Percentiles rank a stretch among this genome's conserved stretches.
Conservation (phyloP, 805 yeast species). For the Candida sakaeoensis region DNA sequence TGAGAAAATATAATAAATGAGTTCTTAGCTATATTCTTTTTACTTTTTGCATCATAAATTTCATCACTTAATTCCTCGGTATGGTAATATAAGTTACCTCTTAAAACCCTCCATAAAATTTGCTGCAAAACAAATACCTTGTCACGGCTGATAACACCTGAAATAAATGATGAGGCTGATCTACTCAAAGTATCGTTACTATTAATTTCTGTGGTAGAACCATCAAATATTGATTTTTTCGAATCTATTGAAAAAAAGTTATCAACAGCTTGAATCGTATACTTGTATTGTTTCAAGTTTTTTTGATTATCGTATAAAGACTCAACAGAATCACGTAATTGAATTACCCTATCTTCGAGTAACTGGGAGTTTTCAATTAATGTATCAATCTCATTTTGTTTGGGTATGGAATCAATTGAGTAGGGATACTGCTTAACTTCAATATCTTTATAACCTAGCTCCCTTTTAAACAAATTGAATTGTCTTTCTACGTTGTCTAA, state of each 20-base stretch:
- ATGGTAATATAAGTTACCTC: conserved; percentile 86
- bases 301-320: conserved; percentile 60
- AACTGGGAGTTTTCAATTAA: conserved; percentile 57
- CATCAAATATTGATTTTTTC: conserved; percentile 25
- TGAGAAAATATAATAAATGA: conserved; percentile 90
- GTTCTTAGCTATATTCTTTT: conserved; percentile 62
- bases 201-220: conserved; percentile 24
- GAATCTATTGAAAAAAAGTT: conserved; percentile 24
- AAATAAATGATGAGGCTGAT: conserved; percentile 44
- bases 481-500: conserved; percentile 90
- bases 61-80: conserved; percentile 69
- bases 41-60: conserved; percentile 58
- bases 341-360: conserved; percentile 70
- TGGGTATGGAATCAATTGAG: conserved; percentile 21
- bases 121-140: conserved; percentile 71
- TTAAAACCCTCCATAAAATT: conserved; percentile 85
- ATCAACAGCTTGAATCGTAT: conserved; percentile 36
- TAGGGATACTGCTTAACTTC: conserved; percentile 26
- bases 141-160: conserved; percentile 78
- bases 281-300: conserved; percentile 67
- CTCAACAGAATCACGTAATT: conserved; percentile 67
- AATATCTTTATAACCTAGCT: conserved; percentile 50
- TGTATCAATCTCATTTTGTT: conserved; percentile 68
- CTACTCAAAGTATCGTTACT: conserved; percentile 18
- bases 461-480: conserved; percentile 39